Percentiles rank a stretch among this genome's conserved stretches.
Conservation (phyloP, 768 basidiomycete genomes). For the Kwoniella sp. region DNA sequence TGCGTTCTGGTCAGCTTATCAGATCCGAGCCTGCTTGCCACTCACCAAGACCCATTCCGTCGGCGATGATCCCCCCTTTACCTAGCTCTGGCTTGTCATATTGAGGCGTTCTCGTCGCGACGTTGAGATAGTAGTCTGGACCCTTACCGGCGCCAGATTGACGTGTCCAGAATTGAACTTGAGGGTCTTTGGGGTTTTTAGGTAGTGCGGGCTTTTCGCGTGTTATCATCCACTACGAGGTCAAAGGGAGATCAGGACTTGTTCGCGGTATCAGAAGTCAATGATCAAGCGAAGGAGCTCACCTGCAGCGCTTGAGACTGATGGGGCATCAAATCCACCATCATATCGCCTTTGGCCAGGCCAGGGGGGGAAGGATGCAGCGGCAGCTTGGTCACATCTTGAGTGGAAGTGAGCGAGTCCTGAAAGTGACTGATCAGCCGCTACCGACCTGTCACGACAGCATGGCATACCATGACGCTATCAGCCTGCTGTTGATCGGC, state of each 20-base stretch:
- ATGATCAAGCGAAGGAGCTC: background rate
- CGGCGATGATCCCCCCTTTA: slow-evolving; percentile 79
- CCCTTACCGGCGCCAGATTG: slow-evolving; percentile 48
- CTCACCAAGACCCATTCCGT: slow-evolving; percentile 74
- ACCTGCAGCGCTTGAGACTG: slow-evolving; percentile 55
- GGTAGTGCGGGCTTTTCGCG: slow-evolving; percentile 75
- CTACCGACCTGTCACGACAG: background rate
- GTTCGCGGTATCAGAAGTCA: too few species aligned
- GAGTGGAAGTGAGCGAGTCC: slow-evolving; percentile 44
- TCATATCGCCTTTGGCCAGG: slow-evolving; percentile 61
- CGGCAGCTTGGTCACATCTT: slow-evolving; percentile 68
- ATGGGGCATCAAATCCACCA: slow-evolving; percentile 72
- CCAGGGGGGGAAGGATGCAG: slow-evolving; percentile 69
- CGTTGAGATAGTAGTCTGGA: slow-evolving; percentile 65
- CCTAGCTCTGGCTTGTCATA: slow-evolving; percentile 60
- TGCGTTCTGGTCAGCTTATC: slow-evolving; percentile 34
- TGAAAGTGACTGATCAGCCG: slow-evolving; percentile 49
- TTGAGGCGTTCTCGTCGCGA: slow-evolving; percentile 79
- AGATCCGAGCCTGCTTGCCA: background rate
- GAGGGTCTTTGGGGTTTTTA: slow-evolving; percentile 60
- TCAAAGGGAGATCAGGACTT: too few species aligned
- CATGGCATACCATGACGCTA: slow-evolving; percentile 34
- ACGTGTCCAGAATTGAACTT: slow-evolving; percentile 81
- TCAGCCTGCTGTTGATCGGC: slow-evolving; percentile 67
- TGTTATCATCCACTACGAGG: slow-evolving; percentile 67